A percentile compares a stretch with the other conserved stretches of the same genome.
phyloP scores from a whole-genome alignment of 1,284 basidiomycete genomes.

The Malassezia furfur region DNA sequence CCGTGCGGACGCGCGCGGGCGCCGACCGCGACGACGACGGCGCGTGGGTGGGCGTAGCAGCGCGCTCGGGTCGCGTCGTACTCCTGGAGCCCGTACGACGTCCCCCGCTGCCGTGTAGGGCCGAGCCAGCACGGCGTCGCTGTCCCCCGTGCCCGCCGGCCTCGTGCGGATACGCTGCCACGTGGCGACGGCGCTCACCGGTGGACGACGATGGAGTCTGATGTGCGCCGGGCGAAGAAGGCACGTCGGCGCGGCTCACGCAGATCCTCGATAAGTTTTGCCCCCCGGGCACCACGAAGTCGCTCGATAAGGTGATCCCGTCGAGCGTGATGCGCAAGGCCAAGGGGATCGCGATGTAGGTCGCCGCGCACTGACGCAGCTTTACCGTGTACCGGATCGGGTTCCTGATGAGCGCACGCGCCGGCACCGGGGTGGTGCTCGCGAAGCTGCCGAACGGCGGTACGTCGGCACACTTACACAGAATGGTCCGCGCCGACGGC shows the following conservation, averaged over 20 bases:
- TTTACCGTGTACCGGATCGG: constrained; percentile 51
- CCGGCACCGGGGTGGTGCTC: constrained; percentile 84
- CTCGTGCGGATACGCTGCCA: too few relatives aligned
- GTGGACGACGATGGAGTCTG: constrained; percentile 6
- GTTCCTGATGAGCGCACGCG: constrained; percentile 57
- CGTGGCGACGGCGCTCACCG: neutral
- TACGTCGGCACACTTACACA: constrained; percentile 50
- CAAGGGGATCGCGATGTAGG: constrained; percentile 71
- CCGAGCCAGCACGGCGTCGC: too few relatives aligned
- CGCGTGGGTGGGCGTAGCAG: too few relatives aligned
- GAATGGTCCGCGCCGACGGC: constrained; percentile 90
- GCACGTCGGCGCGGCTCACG: neutral
- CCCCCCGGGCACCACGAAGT: constrained; percentile 26
- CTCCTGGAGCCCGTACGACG: too few relatives aligned
- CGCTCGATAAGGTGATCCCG: constrained; percentile 42
- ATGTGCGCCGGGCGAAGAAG: constrained; percentile 14
- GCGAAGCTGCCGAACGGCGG: constrained; percentile 72
- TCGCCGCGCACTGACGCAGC: neutral
- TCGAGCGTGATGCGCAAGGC: constrained; percentile 57
- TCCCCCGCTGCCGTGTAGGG: too few relatives aligned
- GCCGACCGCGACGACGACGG: too few relatives aligned
- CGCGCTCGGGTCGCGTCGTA: too few relatives aligned
- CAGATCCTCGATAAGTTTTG: constrained; percentile 43
- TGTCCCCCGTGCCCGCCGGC: too few relatives aligned
- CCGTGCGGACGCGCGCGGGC: neutral